Evolutionary conservation across 2,329 filamentous ascomycete genomes (phyloP).

Genomic region (Aspergillus glaucus): DNA sequence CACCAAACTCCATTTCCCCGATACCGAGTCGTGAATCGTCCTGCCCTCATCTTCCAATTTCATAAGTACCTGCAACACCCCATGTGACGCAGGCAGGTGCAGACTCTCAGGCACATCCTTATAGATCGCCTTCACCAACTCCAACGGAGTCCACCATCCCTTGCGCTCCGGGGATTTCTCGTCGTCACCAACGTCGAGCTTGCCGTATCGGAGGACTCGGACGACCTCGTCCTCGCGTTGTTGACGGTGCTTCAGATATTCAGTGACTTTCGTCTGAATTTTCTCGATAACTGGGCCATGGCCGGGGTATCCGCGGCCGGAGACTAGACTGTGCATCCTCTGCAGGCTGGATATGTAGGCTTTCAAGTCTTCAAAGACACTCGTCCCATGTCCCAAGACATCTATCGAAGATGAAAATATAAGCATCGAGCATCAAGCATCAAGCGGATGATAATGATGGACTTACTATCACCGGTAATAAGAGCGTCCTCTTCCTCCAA

Average conservation of each 20-base stretch:
- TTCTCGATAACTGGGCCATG: constrained; percentile 76
- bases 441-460: neutral
- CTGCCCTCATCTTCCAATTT: constrained; percentile 73
- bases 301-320: constrained; percentile 72
- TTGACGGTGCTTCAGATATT: constrained; percentile 78
- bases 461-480: constrained; percentile 72
- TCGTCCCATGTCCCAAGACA: constrained; percentile 78
- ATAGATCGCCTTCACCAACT: constrained; percentile 86
- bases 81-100: constrained; percentile 67
- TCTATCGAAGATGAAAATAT: constrained; percentile 33
- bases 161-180: constrained; percentile 31
- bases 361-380: constrained; percentile 72
- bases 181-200: constrained; percentile 23
- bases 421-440: neutral
- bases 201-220: constrained; percentile 50
- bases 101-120: constrained; percentile 68
- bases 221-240: constrained; percentile 75
- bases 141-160: constrained; percentile 61
- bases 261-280: constrained; percentile 62
- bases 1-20: constrained; percentile 26
- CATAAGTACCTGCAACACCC: constrained; percentile 68
- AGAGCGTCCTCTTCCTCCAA: constrained; percentile 72
- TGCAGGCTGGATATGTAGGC: constrained; percentile 64
- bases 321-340: constrained; percentile 57
- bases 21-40: constrained; percentile 39